Conservation (phyloP, 768 basidiomycete genomes). For the Termitomyces sp. region DNA sequence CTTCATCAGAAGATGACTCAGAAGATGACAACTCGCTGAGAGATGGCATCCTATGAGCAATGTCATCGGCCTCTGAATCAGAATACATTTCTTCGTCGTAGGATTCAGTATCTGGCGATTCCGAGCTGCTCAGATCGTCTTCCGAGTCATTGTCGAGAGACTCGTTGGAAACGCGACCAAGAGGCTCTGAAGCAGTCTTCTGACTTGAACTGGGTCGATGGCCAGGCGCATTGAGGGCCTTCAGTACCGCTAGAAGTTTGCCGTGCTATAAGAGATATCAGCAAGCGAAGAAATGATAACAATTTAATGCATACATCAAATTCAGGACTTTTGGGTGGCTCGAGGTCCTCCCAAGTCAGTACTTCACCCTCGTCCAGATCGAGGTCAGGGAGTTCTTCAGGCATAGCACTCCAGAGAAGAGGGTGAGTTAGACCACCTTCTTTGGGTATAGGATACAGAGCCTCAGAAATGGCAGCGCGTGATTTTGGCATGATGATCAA, state of each 20-base stretch:
- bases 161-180: too few species aligned
- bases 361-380: background rate
- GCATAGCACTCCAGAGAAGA: conserved; percentile 5
- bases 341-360: conserved; percentile 1
- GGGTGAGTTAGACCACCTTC: background rate
- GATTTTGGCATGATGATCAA: background rate
- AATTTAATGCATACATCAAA: background rate
- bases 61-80: background rate
- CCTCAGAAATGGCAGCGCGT: background rate
- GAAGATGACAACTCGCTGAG: too few species aligned
- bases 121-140: background rate
- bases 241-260: background rate
- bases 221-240: background rate
- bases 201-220: background rate
- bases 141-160: too few species aligned
- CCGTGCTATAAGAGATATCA: background rate
- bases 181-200: too few species aligned
- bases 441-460: background rate
- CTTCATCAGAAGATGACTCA: too few species aligned
- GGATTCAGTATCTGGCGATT: background rate
- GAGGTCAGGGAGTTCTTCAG: conserved; percentile 1
- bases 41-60: too few species aligned
- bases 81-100: background rate
- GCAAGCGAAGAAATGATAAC: background rate
- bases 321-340: background rate